Conservation (phyloP, 306 rosid species). For the Sphenostylis stenocarpa region DNA sequence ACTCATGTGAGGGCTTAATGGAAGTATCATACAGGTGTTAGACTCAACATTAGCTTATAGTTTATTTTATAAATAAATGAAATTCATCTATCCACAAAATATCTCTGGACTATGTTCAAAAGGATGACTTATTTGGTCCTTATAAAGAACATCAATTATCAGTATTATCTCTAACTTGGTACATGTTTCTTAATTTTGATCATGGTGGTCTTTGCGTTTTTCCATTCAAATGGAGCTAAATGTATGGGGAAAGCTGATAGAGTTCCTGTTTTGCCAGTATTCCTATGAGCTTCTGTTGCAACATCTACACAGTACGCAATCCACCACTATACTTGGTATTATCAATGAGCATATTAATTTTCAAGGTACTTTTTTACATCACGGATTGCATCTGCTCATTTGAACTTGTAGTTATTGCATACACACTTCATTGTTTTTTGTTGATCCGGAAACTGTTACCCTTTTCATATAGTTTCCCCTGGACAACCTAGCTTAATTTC, state of each 20-base stretch:
- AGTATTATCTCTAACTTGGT: constrained; percentile 8
- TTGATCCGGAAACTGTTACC: too few species aligned
- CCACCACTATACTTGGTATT: constrained; percentile 86
- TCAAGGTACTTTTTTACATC: constrained; percentile 62
- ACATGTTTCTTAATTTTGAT: constrained; percentile 9
- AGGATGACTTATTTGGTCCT: not conserved
- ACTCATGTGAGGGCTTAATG: not conserved
- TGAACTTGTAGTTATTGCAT: constrained; percentile 18
- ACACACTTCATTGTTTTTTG: not conserved
- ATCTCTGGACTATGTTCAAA: not conserved
- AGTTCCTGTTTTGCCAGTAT: constrained; percentile 59
- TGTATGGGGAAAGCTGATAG: constrained; percentile 18
- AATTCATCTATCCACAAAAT: not conserved
- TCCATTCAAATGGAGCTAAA: not conserved
- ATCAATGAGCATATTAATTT: constrained; percentile 92
- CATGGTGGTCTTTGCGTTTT: not conserved
- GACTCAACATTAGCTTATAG: constrained; percentile 16
- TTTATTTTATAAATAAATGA: constrained; percentile 2
- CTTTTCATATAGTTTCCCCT: constrained; percentile 68
- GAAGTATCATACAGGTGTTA: constrained; percentile 1
- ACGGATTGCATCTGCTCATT: constrained; percentile 21
- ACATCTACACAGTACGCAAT: constrained; percentile 72
- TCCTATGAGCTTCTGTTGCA: constrained; percentile 92
- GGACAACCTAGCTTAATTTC: constrained; percentile 85
- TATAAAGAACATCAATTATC: not conserved